phyloP scores from a whole-genome alignment of 176 grass and related monocot genomes.

The Panicum miliaceum region DNA sequence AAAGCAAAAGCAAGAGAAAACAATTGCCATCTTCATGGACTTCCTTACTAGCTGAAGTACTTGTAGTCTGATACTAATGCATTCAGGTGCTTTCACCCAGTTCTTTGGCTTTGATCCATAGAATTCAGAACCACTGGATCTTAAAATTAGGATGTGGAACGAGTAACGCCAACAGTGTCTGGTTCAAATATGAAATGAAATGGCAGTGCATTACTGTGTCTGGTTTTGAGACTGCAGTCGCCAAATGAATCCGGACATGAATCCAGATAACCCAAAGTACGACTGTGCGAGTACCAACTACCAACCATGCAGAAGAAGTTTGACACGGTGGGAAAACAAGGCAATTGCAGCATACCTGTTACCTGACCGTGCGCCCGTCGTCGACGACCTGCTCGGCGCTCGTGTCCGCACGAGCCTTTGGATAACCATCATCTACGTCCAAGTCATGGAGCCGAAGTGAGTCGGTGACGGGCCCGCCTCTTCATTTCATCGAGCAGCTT shows the following conservation, averaged over 20 bases:
- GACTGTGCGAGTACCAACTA: background rate
- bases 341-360: background rate
- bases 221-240: background rate
- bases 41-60: background rate
- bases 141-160: background rate
- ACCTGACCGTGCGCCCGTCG: background rate
- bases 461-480: background rate
- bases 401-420: background rate
- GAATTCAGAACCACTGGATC: background rate
- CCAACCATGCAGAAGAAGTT: background rate
- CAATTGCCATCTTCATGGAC: background rate
- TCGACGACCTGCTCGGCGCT: background rate
- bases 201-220: background rate
- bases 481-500: slow-evolving; percentile 32
- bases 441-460: background rate
- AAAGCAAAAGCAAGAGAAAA: background rate
- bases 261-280: background rate
- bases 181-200: slow-evolving; percentile 3
- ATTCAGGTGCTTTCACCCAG: background rate
- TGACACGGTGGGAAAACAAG: background rate
- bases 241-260: background rate
- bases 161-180: background rate
- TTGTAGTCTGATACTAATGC: background rate
- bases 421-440: background rate
- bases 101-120: background rate